These are phyloP conservation scores for Pythium dissotocum DNA, from an alignment of 352 stramenopile genomes.

Conservation along the genomic window DNA sequence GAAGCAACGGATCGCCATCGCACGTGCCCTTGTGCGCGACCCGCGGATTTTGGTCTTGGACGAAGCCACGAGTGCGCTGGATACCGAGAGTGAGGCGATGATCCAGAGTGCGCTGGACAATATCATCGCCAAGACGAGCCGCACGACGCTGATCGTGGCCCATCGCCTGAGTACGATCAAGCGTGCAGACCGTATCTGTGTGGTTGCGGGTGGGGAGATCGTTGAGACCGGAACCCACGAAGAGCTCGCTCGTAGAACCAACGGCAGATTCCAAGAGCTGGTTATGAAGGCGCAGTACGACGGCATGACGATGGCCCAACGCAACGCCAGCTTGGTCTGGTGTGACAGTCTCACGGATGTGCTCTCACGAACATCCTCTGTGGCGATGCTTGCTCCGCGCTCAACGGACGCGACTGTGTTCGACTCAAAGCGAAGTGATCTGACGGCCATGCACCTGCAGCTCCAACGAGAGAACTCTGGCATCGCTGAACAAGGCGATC, in stretches of 20 bases:
- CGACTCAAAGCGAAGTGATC: conserved; percentile 23
- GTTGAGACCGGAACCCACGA: conserved; percentile 28
- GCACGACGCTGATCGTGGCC: conserved; percentile 44
- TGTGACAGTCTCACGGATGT: conserved; percentile 23
- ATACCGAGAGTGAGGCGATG: conserved; percentile 64
- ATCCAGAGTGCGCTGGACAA: conserved; percentile 64
- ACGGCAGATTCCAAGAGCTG: conserved; percentile 24
- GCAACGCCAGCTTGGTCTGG: conserved; percentile 30
- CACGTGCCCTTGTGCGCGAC: conserved; percentile 64
- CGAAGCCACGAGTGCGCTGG: conserved; percentile 78
- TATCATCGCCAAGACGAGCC: conserved; percentile 33
- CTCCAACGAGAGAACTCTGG: not conserved
- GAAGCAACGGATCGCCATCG: conserved; percentile 42
- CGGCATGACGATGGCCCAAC: conserved; percentile 6
- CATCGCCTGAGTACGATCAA: conserved; percentile 42
- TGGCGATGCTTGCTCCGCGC: conserved; percentile 18
- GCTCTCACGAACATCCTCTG: conserved; percentile 16
- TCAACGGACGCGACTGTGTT: not conserved
- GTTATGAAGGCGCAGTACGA: conserved; percentile 17
- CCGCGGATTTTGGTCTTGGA: conserved; percentile 57
- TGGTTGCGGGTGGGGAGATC: conserved; percentile 29
- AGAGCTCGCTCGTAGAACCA: conserved; percentile 16
- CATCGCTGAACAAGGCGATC: not conserved
- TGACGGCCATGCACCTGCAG: not conserved
- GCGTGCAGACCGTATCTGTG: conserved; percentile 38